Base-by-base conservation (phyloP, 2,329 filamentous ascomycete genomes). In the Atkinsonella hypoxylon region DNA sequence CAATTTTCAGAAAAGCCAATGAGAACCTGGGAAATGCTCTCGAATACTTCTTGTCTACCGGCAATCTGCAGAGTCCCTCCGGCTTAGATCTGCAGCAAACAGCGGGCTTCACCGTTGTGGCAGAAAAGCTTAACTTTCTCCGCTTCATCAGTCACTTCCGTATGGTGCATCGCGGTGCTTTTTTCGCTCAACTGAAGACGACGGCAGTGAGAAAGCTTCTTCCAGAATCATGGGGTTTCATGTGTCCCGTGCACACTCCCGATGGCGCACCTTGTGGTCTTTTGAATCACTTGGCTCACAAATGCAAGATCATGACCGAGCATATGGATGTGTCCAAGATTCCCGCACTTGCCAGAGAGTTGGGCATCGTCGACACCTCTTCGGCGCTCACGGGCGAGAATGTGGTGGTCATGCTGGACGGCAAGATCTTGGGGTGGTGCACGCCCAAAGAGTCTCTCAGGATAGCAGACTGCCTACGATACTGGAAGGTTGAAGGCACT, bases 111-210 rank as follows among this genome's bases (percentile, higher is more conserved):
- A 95, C 89, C 0, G 89, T 98, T 47, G 90, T 97, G 48, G 93
- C 93, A 2, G 93, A 98, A 66, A 97, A 97, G 76, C 91, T 98
- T 65, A 98, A 98, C 72, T 98, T 97, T 66, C 82, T 95, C 62
- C 88, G 93, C 61, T 98, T 97, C 72, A 95, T 98, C 71, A 93
- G 88, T 67, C 93, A 98, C 68, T 98, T 98, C 78, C 86, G 93
- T 58, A 96, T 96, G 89, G 89, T 98, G 52, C 93, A 98, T 72
- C 83, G 93, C 82, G 93, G 93, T 75, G 93, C 89, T 64, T 98
- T 98, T 78, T 98, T 98, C 67, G 93, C 93, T 3, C 88, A 97
- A 65, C 71, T 98, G 56, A 97, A 96, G 71, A 98, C 93, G 0
- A 98, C 93, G 0, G 93, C 93, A 0, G 93, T 98, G 47, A 82